A percentile compares a stretch with the other conserved stretches of the same genome.
These are phyloP conservation scores for Tetrapyrgos nigripes DNA, from an alignment of 1,284 basidiomycete species.

Conservation along the genomic window DNA sequence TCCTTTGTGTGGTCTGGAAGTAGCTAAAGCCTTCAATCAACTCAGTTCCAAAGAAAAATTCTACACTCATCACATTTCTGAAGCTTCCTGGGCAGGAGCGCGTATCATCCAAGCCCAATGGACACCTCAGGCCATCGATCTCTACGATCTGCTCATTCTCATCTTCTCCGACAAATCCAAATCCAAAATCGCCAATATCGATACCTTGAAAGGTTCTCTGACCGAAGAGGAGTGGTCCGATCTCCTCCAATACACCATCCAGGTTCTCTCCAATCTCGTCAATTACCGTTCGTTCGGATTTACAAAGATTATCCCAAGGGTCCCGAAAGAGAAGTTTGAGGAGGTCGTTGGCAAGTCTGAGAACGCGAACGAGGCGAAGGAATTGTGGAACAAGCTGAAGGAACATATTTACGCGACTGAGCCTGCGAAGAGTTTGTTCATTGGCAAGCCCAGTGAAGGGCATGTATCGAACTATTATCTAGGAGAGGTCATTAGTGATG, in stretches of 20 bases:
- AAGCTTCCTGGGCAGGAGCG: constrained; percentile 83
- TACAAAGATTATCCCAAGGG: constrained; percentile 82
- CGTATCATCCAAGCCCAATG: constrained; percentile 85
- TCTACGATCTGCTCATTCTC: constrained; percentile 74
- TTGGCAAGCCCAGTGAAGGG: constrained; percentile 79
- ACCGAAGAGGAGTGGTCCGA: constrained; percentile 68
- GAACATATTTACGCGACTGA: constrained; percentile 71
- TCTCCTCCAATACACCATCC: constrained; percentile 72
- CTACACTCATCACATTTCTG: constrained; percentile 73
- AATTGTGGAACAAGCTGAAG: constrained; percentile 74
- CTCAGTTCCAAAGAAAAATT: constrained; percentile 74
- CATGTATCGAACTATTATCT: constrained; percentile 87
- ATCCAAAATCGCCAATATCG: constrained; percentile 63
- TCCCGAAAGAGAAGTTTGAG: constrained; percentile 65
- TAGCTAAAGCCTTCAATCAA: constrained; percentile 69
- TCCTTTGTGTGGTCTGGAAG: constrained; percentile 72
- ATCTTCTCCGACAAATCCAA: constrained; percentile 67
- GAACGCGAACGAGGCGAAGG: constrained; percentile 58
- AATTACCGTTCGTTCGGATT: constrained; percentile 86
- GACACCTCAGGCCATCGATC: constrained; percentile 63
- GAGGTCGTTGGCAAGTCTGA: constrained; percentile 65
- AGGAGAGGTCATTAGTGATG: constrained; percentile 71
- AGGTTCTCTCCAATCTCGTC: constrained; percentile 69
- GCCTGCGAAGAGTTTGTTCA: constrained; percentile 71
- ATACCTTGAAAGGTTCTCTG: constrained; percentile 60